A percentile compares a stretch with the other conserved stretches of the same genome.
phyloP scores from a whole-genome alignment of 2,329 filamentous ascomycete genomes.

The Clonostachys solani region DNA sequence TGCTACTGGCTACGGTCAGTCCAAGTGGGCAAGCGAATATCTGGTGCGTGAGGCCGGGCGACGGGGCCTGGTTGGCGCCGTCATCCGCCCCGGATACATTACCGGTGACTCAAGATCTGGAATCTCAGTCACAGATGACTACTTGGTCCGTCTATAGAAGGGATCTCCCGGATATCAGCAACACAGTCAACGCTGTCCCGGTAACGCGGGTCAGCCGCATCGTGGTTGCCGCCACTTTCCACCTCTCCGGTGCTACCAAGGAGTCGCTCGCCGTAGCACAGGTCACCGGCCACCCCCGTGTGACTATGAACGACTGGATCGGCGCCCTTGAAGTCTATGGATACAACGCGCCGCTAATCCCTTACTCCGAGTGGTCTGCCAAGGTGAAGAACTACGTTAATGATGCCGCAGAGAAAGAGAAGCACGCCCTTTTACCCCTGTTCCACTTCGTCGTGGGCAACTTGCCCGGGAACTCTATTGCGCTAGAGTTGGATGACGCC shows the following conservation, averaged over 20 bases:
- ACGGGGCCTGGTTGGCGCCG: constrained; percentile 69
- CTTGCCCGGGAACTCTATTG: constrained; percentile 62
- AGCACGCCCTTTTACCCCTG: constrained; percentile 49
- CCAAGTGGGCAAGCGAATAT: constrained; percentile 73
- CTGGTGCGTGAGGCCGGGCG: constrained; percentile 75
- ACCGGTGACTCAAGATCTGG: constrained; percentile 66
- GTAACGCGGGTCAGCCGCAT: constrained; percentile 81
- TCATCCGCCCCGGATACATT: constrained; percentile 84
- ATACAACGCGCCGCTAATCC: constrained; percentile 68
- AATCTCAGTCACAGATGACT: constrained; percentile 79
- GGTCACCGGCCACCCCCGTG: constrained; percentile 73
- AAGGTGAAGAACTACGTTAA: constrained; percentile 9
- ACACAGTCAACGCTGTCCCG: constrained; percentile 86
- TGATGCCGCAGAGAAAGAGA: constrained; percentile 11
- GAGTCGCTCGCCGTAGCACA: constrained; percentile 58
- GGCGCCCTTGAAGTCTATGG: constrained; percentile 67
- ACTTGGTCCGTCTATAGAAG: constrained; percentile 81
- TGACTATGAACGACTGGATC: constrained; percentile 75
- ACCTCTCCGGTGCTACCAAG: constrained; percentile 38
- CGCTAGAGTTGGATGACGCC: constrained; percentile 59
- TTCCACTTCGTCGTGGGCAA: constrained; percentile 70
- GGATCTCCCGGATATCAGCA: constrained; percentile 80
- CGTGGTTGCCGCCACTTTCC: constrained; percentile 69
- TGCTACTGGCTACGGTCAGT: constrained; percentile 84
- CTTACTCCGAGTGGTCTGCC: constrained; percentile 44